These are phyloP conservation scores for Arxiozyma slooffiae DNA, from an alignment of 1,139 yeast genomes.

Conservation along the genomic window DNA sequence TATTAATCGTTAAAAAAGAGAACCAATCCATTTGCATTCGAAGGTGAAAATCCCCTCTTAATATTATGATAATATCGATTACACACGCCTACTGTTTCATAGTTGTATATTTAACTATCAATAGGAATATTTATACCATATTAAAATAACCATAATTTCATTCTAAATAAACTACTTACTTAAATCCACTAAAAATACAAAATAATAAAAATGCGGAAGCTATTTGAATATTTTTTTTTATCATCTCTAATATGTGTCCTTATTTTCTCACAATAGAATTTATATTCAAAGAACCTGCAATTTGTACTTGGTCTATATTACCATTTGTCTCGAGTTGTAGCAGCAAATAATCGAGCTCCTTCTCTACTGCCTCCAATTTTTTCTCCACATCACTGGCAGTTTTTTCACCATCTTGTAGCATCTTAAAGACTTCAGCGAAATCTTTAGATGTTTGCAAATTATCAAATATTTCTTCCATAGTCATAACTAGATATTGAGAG, in stretches of 20 bases:
- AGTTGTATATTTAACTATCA: not conserved
- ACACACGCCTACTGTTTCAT: not conserved
- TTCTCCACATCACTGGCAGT: slow-evolving; percentile 47
- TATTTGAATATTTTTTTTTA: too few species aligned
- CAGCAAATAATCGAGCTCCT: slow-evolving; percentile 35
- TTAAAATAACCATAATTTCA: not conserved
- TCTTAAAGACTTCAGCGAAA: slow-evolving; percentile 26
- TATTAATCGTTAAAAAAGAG: slow-evolving; percentile 58
- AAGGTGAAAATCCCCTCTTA: slow-evolving; percentile 35
- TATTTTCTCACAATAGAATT: not conserved
- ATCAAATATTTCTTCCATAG: not conserved
- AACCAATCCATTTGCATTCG: slow-evolving; percentile 55
- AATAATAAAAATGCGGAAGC: too few species aligned
- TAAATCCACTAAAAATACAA: not conserved
- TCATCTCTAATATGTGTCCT: not conserved
- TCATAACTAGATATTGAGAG: not conserved
- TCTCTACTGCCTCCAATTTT: slow-evolving; percentile 47
- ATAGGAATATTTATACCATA: not conserved
- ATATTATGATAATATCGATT: not conserved
- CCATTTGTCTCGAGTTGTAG: slow-evolving; percentile 10
- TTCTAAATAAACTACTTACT: not conserved
- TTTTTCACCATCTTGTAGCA: slow-evolving; percentile 47
- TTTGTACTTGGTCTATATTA: not conserved
- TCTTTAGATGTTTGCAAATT: slow-evolving; percentile 6
- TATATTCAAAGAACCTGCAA: not conserved